These are phyloP conservation scores for Arthrobotrys sphaeroides DNA, from an alignment of 2,329 filamentous ascomycete genomes.

Conservation along the genomic window DNA sequence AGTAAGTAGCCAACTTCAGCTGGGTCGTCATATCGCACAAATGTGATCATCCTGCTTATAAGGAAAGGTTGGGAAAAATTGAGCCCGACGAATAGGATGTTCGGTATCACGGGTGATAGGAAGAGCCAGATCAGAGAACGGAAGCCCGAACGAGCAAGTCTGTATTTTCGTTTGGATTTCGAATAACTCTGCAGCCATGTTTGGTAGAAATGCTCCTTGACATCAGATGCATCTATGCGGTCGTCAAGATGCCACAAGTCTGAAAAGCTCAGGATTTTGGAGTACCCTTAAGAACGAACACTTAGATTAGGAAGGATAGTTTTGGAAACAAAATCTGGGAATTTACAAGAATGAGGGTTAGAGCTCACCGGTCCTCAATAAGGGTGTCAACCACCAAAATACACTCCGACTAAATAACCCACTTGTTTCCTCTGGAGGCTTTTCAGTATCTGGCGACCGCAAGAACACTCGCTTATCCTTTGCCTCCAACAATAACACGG, in stretches of 20 bases:
- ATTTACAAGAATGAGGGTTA: background rate
- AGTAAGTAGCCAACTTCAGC: slow-evolving; percentile 42
- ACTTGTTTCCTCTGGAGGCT: slow-evolving; percentile 59
- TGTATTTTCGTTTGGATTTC: slow-evolving; percentile 24
- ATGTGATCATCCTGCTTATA: slow-evolving; percentile 57
- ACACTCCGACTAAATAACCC: slow-evolving; percentile 60
- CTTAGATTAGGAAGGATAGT: background rate
- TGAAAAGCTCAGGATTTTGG: slow-evolving; percentile 28
- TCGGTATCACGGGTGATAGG: slow-evolving; percentile 55
- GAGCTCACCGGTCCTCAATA: slow-evolving; percentile 56
- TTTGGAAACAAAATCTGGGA: background rate
- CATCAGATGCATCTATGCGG: slow-evolving; percentile 11
- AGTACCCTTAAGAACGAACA: slow-evolving; percentile 21
- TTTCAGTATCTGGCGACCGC: slow-evolving; percentile 55
- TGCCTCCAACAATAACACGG: slow-evolving; percentile 41
- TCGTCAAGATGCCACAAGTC: slow-evolving; percentile 46
- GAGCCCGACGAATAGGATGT: slow-evolving; percentile 58
- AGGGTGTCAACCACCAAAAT: slow-evolving; percentile 61
- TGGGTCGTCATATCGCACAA: slow-evolving; percentile 34
- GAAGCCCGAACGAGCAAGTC: slow-evolving; percentile 38
- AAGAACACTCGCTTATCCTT: slow-evolving; percentile 42
- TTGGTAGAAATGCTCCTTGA: slow-evolving; percentile 40
- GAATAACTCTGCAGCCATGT: slow-evolving; percentile 37
- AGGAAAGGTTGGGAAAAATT: slow-evolving; percentile 60
- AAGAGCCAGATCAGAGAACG: slow-evolving; percentile 39